phyloP scores from a whole-genome alignment of 2,329 filamentous ascomycete genomes.

The Venturia nashicola region DNA sequence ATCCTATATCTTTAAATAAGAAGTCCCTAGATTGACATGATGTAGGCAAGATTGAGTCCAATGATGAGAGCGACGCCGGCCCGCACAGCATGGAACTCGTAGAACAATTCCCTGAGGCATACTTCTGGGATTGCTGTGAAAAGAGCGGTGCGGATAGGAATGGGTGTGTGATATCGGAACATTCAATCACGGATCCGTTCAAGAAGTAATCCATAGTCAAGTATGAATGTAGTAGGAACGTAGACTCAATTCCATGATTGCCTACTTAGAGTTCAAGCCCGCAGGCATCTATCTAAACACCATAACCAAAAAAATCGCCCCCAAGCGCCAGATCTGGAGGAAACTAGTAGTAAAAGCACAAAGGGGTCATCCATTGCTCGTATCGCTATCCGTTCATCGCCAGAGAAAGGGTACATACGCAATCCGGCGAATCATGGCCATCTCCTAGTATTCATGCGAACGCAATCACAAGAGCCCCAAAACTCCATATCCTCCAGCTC shows the following conservation, averaged over 20 bases:
- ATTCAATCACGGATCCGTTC: not conserved
- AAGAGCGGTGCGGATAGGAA: not conserved
- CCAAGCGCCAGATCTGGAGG: not conserved
- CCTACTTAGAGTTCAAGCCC: not conserved
- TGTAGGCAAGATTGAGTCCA: not conserved
- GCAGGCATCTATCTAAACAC: not conserved
- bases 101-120: not conserved
- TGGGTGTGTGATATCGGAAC: not conserved
- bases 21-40: not conserved
- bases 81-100: not conserved
- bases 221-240: no score
- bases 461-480: not conserved
- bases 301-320: not conserved
- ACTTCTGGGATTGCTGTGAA: not conserved
- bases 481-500: no score
- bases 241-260: not conserved
- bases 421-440: not conserved
- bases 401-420: not conserved
- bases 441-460: not conserved
- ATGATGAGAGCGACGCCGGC: not conserved
- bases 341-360: not conserved
- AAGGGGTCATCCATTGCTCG: not conserved
- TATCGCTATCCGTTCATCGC: not conserved
- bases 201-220: not conserved
- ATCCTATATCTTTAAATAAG: not conserved